Base-by-base conservation (phyloP, 192 early-diverging fungal species). In the Coemansia sp. region DNA sequence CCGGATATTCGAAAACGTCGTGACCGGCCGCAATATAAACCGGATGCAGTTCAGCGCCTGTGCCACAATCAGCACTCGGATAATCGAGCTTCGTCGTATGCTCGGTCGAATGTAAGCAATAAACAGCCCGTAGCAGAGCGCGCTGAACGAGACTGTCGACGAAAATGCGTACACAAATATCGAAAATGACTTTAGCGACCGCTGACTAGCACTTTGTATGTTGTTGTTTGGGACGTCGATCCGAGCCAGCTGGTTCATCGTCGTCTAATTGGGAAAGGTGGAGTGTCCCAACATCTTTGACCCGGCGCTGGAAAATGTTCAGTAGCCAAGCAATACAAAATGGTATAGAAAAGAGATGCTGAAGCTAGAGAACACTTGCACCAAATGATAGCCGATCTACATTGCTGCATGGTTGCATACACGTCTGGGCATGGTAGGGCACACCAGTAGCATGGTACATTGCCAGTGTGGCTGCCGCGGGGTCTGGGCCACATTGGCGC, bases 21-120 rank as follows among this genome's bases (percentile, higher is more conserved):
- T 52, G 20, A 79, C 14, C 3, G 62, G 33, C 3, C 77, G 77
- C 1, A 79, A 10, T 38, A 68, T 58, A 41, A 74, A 79, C 9
- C 68, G 68, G 7, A 70, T 10, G 38, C 68, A 47, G 61, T 79
- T 79, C 2, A 79, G 34, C 3, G 65, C 8, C 41, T 79, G 77
- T 1, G 64, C 65, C 6, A 70, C 56, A 11, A 79, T 45, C 14
- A 79, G 26, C 23, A 73, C 57, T 1, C 71, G 66, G 6, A 79
- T 50, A 56, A 79, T 73, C 26, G 63, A 64, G 48, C 59, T 73
- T 13, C 39, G 58, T 67, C 66, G 62, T 3, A 75, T 47, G 9
- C 48, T 53, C 14, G 36, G 62, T 41, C 56, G 58, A 2, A 57
- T 9, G 25, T 57, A 11, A 6, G 25, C 41, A 16, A 69, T 41